Conservation (phyloP, 805 yeast species). For the Kluyveromyces dobzhanskii region DNA sequence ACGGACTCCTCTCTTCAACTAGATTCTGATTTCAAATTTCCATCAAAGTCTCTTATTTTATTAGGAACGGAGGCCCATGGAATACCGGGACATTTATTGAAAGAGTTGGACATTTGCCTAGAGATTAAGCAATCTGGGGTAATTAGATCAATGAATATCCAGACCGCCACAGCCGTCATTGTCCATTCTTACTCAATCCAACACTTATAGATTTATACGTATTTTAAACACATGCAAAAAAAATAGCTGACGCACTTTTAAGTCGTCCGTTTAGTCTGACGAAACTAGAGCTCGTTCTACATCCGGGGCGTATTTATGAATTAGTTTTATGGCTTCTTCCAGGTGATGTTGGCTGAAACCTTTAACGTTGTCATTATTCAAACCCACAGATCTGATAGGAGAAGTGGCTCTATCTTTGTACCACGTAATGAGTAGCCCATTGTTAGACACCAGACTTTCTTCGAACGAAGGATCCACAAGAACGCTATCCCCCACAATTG, state of each 20-base stretch:
- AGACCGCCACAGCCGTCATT: conserved; percentile 90
- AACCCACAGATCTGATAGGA: conserved; percentile 63
- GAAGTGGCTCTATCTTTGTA: conserved; percentile 57
- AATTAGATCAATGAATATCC: conserved; percentile 91
- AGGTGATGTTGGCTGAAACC: conserved; percentile 46
- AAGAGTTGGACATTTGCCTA: conserved; percentile 77
- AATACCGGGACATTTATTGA: conserved; percentile 74
- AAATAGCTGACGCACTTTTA: conserved; percentile 8
- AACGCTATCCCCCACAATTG: conserved; percentile 58
- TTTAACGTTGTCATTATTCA: conserved; percentile 42
- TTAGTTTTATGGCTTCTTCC: conserved; percentile 46
- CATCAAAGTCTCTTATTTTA: conserved; percentile 66
- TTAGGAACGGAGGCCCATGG: conserved; percentile 89
- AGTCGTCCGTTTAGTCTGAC: conserved; percentile 7
- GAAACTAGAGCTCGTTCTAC: conserved; percentile 53
- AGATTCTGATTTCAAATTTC: conserved; percentile 58
- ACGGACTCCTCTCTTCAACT: conserved; percentile 81
- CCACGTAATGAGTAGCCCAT: conserved; percentile 72
- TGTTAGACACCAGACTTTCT: conserved; percentile 83
- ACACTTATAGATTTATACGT: conserved; percentile 18
- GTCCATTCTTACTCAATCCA: conserved; percentile 76
- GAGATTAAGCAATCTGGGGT: conserved; percentile 92
- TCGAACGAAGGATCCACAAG: conserved; percentile 81
- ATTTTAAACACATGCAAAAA: not conserved
- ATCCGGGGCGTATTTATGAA: conserved; percentile 50